Base-by-base conservation (phyloP, 495 filamentous ascomycete species). In the Neohortaea acidophila region DNA sequence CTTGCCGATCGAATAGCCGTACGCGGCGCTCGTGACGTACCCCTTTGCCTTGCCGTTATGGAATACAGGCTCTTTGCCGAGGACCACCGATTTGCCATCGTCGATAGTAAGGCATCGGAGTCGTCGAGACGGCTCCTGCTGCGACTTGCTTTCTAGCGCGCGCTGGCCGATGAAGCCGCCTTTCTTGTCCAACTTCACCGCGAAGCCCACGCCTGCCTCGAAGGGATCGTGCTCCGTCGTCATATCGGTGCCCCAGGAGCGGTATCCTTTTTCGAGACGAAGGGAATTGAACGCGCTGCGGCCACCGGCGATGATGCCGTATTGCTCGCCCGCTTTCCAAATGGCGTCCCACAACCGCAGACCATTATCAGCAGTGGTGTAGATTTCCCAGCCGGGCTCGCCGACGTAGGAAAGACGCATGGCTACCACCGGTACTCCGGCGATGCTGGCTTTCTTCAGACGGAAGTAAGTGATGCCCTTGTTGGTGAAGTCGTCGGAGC, bases 31-130 rank as follows among this genome's bases (percentile, higher is more conserved):
- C 3, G 63, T 68, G 24, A 70, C 56, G 44, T 70, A 70, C 0
- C 66, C 66, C 15, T 51, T 56, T 1, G 59, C 31, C 33, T 57
- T 50, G 19, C 51, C 56, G 3, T 57, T 49, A 10, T 50, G 28
- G 40, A 56, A 68, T 3, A 70, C 62, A 0, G 66, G 66, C 44
- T 70, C 66, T 41, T 68, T 70, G 3, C 65, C 65, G 1, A 70
- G 49, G 23, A 68, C 52, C 36, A 68, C 46, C 1, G 64, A 68
- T 6, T 44, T 46, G 3, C 64, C 59, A 41, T 70, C 66, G 30
- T 64, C 52, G 31, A 68, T 39, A 0, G 60, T 65, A 17, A 69
- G 46, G 39, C 59, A 61, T 8, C 60, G 54, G 21, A 67, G 48
- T 0, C 50, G 54, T 4, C 60, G 55, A 8, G 49, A 26, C 4